These are phyloP conservation scores for Chalara sp. DNA, from an alignment of 2,329 filamentous ascomycete genomes.

Conservation along the genomic window DNA sequence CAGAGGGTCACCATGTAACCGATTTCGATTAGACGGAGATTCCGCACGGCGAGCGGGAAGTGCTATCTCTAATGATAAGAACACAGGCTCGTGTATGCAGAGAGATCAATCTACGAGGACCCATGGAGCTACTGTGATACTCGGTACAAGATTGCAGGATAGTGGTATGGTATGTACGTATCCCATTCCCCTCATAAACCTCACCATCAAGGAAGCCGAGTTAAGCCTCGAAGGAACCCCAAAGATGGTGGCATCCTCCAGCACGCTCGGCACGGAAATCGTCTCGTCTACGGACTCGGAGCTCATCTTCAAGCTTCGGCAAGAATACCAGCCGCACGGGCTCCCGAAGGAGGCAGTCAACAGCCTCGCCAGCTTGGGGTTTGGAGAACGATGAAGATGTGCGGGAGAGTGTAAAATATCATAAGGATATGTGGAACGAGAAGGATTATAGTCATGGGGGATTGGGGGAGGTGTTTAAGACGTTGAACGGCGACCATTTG, in stretches of 20 bases:
- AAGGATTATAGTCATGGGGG: conserved; percentile 41
- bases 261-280: conserved; percentile 35
- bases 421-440: conserved; percentile 44
- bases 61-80: too few species aligned
- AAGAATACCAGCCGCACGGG: conserved; percentile 38
- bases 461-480: conserved; percentile 40
- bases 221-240: conserved; percentile 28
- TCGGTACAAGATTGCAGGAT: conserved; percentile 42
- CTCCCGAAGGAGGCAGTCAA: conserved; percentile 33
- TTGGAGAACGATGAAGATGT: conserved; percentile 28
- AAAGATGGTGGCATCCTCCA: conserved; percentile 32
- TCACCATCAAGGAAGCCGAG: background rate
- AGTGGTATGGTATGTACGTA: conserved; percentile 33
- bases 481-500: conserved; percentile 38
- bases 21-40: too few species aligned
- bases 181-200: background rate
- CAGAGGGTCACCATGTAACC: too few species aligned
- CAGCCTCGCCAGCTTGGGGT: conserved; percentile 32
- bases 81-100: conserved; percentile 32
- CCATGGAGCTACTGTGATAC: conserved; percentile 43
- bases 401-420: conserved; percentile 34
- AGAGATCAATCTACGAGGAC: conserved; percentile 39
- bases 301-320: conserved; percentile 41
- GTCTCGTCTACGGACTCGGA: conserved; percentile 30
- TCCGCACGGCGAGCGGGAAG: too few species aligned